Percentiles rank a stretch among this genome's conserved stretches.
These are phyloP conservation scores for Trametes versicolor DNA, from an alignment of 1,284 basidiomycete species.

Conservation along the genomic window DNA sequence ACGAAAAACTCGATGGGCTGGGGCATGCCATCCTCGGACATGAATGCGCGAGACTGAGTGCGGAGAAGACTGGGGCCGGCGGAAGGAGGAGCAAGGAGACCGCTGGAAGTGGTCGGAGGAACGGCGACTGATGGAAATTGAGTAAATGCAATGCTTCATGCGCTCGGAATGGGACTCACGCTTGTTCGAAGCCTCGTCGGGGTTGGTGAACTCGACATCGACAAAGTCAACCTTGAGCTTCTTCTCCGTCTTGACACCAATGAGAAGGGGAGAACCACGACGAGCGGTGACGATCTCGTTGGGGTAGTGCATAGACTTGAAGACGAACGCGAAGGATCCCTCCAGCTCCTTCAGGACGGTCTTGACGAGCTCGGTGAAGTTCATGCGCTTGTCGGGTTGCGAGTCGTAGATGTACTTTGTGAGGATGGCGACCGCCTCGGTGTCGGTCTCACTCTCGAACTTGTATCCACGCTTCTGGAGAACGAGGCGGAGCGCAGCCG, in stretches of 20 bases:
- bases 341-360: slow-evolving; percentile 98
- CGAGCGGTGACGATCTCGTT: slow-evolving; percentile 96
- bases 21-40: slow-evolving; percentile 97
- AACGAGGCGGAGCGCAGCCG: slow-evolving; percentile 88
- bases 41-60: slow-evolving; percentile 97
- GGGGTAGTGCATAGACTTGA: slow-evolving; percentile 98
- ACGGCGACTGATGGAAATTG: slow-evolving; percentile 48
- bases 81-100: slow-evolving; percentile 82
- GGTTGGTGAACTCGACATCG: slow-evolving; percentile 93
- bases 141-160: neutral
- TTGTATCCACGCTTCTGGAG: slow-evolving; percentile 96
- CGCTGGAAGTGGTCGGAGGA: slow-evolving; percentile 56
- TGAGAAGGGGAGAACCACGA: slow-evolving; percentile 95
- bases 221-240: slow-evolving; percentile 99
- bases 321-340: slow-evolving; percentile 99
- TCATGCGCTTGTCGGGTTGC: slow-evolving; percentile 88
- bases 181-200: slow-evolving; percentile 66
- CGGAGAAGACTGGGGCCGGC: slow-evolving; percentile 86
- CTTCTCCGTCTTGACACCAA: slow-evolving; percentile 99
- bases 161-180: slow-evolving; percentile 54
- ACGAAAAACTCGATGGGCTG: slow-evolving; percentile 99
- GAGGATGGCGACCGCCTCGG: slow-evolving; percentile 96
- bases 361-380: slow-evolving; percentile 95
- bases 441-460: slow-evolving; percentile 98
- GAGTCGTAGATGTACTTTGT: slow-evolving; percentile 98